Conservation (phyloP, 768 basidiomycete species). For the Russula dissimulans region DNA sequence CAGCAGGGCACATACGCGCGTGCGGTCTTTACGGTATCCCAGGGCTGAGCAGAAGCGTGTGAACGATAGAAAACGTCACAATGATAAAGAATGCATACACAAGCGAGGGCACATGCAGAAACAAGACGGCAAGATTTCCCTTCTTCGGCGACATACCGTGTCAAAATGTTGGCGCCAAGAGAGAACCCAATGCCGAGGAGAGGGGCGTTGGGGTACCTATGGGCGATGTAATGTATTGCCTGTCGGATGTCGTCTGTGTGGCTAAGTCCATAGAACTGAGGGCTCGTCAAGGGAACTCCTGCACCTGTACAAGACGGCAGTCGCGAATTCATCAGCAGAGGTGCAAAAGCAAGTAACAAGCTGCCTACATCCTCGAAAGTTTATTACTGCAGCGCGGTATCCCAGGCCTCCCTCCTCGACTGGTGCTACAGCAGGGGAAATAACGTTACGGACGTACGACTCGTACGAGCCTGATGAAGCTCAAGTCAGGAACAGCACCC, state of each 20-base stretch:
- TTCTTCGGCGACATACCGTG: conserved; percentile 83
- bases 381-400: conserved; percentile 83
- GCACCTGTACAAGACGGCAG: not conserved
- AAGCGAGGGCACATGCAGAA: conserved; percentile 61
- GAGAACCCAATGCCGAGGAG: conserved; percentile 90
- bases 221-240: conserved; percentile 66
- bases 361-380: conserved; percentile 80
- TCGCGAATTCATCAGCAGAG: conserved; percentile 21
- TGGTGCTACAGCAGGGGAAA: conserved; percentile 63
- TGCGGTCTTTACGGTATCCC: too few species aligned
- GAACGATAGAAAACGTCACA: not conserved
- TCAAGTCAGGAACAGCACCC: not conserved
- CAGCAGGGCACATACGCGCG: too few species aligned
- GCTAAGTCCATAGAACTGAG: conserved; percentile 76
- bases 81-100: conserved; percentile 36
- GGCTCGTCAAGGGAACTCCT: conserved; percentile 1
- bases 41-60: too few species aligned
- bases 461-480: conserved; percentile 65
- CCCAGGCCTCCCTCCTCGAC: conserved; percentile 75
- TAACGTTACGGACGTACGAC: conserved; percentile 75
- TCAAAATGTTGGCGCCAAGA: conserved; percentile 84
- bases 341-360: not conserved
- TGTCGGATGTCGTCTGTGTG: conserved; percentile 84
- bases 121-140: conserved; percentile 52
- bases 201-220: conserved; percentile 67